Evolutionary conservation across 371 early-diverging fungal species (phyloP), one percentile per base, ranked within the genome.

Genomic region (Entomophthora muscae): DNA sequence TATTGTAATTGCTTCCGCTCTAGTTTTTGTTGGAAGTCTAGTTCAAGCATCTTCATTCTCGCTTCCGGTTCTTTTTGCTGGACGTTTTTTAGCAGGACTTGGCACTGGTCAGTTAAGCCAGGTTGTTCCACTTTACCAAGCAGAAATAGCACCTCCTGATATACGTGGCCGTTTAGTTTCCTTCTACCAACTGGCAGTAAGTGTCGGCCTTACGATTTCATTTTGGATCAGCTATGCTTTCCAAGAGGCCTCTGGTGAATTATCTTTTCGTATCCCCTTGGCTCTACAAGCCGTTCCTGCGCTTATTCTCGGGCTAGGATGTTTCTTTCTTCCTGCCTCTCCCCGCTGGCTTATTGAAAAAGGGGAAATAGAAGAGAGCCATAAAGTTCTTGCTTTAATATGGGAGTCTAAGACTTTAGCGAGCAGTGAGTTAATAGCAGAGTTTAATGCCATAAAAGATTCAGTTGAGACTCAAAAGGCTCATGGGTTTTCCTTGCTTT

Each of bases 101-200:
- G 57, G 54, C 7, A 53, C 58, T 28, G 67, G 64, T 26, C 13
- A 33, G 2, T 22, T 64, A n/a, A 27, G 56, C 2, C 56, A 32
- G 32, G 64, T 51, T n/a, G 57, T 64, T 51, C 64, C 64, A 2
- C 58, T 64, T 27, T 98, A 90, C 77, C 87, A 93, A 71, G 83
- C 91, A 23, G 92, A 95, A 63, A 82, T 94, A 5, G 85, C 95
- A 13, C 87, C 93, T 23, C 79, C 88, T 53, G 70, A 79, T 17
- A 82, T 88, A 68, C 88, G 95, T 71, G 98, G 97, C 28, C 76
- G 88, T 26, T 69, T 96, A 28, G 83, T 89, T 52, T 83, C 91
- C 5, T 77, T 91, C 52, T 89, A 95, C 70, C 93, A 94, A 70
- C 85, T 89, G 67, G 85, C 92, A 51, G 87, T 94, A 51, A 82